Percentiles rank a stretch among this genome's conserved stretches.
Evolutionary conservation across 495 filamentous ascomycete species (phyloP).

Genomic region (Penicillium taxi): DNA sequence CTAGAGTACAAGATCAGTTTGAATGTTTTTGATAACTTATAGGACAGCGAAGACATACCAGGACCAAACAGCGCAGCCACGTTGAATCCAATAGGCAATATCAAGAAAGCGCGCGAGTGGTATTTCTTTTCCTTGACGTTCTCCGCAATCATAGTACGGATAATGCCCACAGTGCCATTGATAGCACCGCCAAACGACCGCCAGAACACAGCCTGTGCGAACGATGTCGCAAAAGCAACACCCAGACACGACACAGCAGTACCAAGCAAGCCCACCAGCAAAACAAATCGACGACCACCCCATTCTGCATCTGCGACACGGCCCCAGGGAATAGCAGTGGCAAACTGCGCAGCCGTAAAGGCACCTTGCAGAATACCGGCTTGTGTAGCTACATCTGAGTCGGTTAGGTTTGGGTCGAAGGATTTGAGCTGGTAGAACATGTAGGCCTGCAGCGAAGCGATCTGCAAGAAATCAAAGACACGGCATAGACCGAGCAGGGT

Average conservation of each 20-base stretch:
- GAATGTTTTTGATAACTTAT: background rate
- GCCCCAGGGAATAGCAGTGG: constrained; percentile 82
- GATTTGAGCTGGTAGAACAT: constrained; percentile 75
- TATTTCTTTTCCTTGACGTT: constrained; percentile 66
- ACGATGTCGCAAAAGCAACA: constrained; percentile 70
- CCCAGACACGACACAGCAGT: constrained; percentile 65
- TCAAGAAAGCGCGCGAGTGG: constrained; percentile 59
- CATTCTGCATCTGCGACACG: constrained; percentile 61
- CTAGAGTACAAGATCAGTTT: constrained; percentile 8
- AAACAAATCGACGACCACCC: constrained; percentile 66
- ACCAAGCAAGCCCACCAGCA: constrained; percentile 66
- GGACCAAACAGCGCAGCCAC: constrained; percentile 72
- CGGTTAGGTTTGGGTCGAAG: constrained; percentile 55
- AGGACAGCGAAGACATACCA: constrained; percentile 24
- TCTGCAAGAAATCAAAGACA: constrained; percentile 49
- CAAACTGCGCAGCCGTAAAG: constrained; percentile 76
- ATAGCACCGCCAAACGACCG: constrained; percentile 65
- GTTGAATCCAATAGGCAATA: constrained; percentile 71
- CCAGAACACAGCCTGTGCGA: constrained; percentile 66
- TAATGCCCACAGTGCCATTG: constrained; percentile 77
- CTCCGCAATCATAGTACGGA: constrained; percentile 76
- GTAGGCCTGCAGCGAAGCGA: constrained; percentile 52
- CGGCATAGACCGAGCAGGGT: constrained; percentile 64
- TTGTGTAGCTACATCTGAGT: constrained; percentile 64
- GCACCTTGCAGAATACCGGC: constrained; percentile 70